phyloP scores from a whole-genome alignment of 495 filamentous ascomycete genomes.

The Elaphomyces granulatus region DNA sequence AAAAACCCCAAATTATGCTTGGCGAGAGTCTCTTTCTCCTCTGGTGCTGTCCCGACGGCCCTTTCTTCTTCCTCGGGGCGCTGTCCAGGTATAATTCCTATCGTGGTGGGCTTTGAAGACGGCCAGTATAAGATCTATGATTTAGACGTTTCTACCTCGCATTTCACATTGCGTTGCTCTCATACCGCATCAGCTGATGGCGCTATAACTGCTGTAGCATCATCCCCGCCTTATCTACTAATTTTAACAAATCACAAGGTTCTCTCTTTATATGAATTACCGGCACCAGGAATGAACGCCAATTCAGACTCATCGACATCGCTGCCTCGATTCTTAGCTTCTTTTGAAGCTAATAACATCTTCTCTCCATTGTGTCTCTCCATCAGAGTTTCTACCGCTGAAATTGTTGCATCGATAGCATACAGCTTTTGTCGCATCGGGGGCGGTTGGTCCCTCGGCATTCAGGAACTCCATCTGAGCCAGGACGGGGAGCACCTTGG shows the following conservation, averaged over 20 bases:
- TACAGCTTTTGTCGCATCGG: conserved; percentile 47
- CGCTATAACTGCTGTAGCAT: conserved; percentile 60
- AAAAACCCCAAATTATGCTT: conserved; percentile 34
- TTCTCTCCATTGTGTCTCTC: conserved; percentile 68
- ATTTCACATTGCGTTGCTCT: conserved; percentile 35
- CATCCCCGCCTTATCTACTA: conserved; percentile 59
- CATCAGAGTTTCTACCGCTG: conserved; percentile 44
- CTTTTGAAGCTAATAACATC: conserved; percentile 67
- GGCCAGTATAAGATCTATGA: conserved; percentile 60
- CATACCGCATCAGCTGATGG: conserved; percentile 43
- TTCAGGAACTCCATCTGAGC: conserved; percentile 69
- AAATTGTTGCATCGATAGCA: conserved; percentile 66
- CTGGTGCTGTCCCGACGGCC: not conserved
- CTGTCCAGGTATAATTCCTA: conserved; percentile 43
- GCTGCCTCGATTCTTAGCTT: conserved; percentile 52
- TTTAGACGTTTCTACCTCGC: conserved; percentile 30
- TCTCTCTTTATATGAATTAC: conserved; percentile 60
- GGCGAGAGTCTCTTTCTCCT: conserved; percentile 14
- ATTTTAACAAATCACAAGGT: conserved; percentile 59
- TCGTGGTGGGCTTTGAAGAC: conserved; percentile 63
- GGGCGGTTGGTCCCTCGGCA: conserved; percentile 71
- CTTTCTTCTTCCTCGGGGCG: conserved; percentile 42
- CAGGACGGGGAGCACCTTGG: conserved; percentile 36
- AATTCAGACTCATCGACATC: conserved; percentile 3
- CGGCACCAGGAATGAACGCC: conserved; percentile 5